Base-by-base conservation (phyloP, 345 rosid species). In the Melaleuca alternifolia region DNA sequence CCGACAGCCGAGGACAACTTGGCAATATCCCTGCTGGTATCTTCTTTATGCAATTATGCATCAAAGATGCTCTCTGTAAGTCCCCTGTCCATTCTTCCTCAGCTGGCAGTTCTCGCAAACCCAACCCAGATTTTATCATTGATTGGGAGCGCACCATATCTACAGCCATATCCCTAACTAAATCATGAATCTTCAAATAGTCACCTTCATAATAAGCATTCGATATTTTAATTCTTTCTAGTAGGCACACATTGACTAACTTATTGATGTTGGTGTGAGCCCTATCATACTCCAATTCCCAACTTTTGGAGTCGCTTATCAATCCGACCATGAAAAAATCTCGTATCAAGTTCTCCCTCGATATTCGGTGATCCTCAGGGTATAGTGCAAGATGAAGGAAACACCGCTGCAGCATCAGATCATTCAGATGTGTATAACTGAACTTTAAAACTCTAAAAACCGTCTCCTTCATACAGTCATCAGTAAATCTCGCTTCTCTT, bases 81-180 rank as follows among this genome's bases (percentile, higher is more conserved):
- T 87, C 83, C 44, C 44, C 86, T 16, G 37, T 50, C 88, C 89
- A 86, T 51, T 61, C 59, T 11, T 54, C 20, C 37, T 30, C 85
- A 30, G 33, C n/a, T 2, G 88, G 91, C 20, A 84, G 46, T 24
- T 87, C 83, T 2, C 7, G 6, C 37, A 89, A 81, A 10, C 50
- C 50, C 28, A 75, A 1, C 21, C 89, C 86, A 7, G 85, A 50
- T 65, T 71, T 51, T 12, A 83, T 87, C 62, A 75, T 57, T 11
- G 28, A 85, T 50, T 59, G 51, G 44, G 33, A 41, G 41, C 24
- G 61, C 13, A 24, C 46, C 16, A 82, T 79, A 2, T 51, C 26
- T 3, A 56, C 57, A 16, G 89, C 89, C 90, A 88, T 90, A 28
- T 86, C 91, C 9, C 90, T 79, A 1, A 88, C 75, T n/a, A 88